Evolutionary conservation across 495 filamentous ascomycete genomes (phyloP).

Genomic region (Hyaloscypha finlandica): DNA sequence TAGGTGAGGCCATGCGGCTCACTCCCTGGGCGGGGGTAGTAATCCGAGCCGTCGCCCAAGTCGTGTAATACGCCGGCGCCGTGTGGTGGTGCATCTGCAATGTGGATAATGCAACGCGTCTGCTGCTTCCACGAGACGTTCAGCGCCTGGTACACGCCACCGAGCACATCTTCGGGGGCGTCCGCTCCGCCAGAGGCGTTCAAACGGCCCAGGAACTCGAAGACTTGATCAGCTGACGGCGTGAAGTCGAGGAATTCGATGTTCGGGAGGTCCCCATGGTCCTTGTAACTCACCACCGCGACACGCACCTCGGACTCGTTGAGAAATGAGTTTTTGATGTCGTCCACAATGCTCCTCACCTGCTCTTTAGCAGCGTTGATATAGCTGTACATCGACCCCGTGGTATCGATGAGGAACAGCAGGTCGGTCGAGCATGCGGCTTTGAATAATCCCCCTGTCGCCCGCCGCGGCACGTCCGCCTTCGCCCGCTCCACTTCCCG

Average conservation of each 20-base stretch:
- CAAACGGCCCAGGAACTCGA: conserved; percentile 32
- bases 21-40: conserved; percentile 35
- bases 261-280: conserved; percentile 35
- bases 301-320: conserved; percentile 44
- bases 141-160: conserved; percentile 34
- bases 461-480: conserved; percentile 15
- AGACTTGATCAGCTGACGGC: conserved; percentile 26
- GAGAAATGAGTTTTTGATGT: conserved; percentile 39
- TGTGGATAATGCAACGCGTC: conserved; percentile 44
- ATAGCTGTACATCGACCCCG: conserved; percentile 38
- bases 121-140: conserved; percentile 37
- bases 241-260: conserved; percentile 44
- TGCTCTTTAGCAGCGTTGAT: conserved; percentile 41
- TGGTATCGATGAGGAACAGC: conserved; percentile 45
- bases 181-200: conserved; percentile 36
- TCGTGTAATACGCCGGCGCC: conserved; percentile 35
- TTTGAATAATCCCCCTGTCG: conserved; percentile 36
- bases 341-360: conserved; percentile 37
- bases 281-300: conserved; percentile 43
- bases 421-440: conserved; percentile 40
- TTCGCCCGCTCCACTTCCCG: conserved; percentile 27
- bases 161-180: conserved; percentile 39
- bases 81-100: conserved; percentile 40
- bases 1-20: conserved; percentile 41
- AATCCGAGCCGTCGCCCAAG: neutral